phyloP scores from a whole-genome alignment of 2,329 filamentous ascomycete species.

The Monosporascus ibericus region DNA sequence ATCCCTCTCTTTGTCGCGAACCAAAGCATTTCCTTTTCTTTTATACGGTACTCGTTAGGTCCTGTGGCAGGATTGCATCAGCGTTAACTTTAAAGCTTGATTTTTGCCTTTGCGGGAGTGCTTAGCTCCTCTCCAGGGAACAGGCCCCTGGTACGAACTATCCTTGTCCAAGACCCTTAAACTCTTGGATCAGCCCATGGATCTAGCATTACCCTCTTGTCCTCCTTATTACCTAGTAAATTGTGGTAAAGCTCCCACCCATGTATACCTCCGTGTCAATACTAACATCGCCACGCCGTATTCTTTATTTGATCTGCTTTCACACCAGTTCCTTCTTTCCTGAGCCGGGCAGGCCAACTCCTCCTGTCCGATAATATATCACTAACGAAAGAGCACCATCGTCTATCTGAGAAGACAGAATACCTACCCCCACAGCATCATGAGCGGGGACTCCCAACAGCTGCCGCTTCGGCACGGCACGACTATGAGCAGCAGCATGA shows the following conservation, averaged over 20 bases:
- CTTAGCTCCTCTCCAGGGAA: not conserved
- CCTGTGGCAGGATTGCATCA: not conserved
- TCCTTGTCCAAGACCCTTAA: not conserved
- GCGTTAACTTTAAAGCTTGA: not conserved
- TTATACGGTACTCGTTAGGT: not conserved
- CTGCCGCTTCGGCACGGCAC: conserved; percentile 44
- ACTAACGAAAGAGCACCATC: too few species aligned
- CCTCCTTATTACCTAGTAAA: too few species aligned
- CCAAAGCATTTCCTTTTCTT: not conserved
- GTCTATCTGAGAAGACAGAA: not conserved
- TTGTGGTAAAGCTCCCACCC: too few species aligned
- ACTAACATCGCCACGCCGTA: too few species aligned
- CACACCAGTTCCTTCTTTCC: too few species aligned
- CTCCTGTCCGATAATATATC: too few species aligned
- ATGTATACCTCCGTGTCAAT: too few species aligned
- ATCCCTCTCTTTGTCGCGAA: not conserved
- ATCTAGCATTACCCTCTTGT: too few species aligned
- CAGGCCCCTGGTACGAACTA: too few species aligned
- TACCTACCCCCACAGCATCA: conserved; percentile 7
- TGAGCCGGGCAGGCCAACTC: too few species aligned
- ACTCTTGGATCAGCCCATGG: too few species aligned
- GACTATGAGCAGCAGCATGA: conserved; percentile 34
- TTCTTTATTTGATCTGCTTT: too few species aligned
- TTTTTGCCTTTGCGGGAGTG: not conserved
- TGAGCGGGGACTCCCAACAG: conserved; percentile 25